These are phyloP conservation scores for Gracilariopsis chorda DNA, from an alignment of 23 red algal species.

Conservation along the genomic window DNA sequence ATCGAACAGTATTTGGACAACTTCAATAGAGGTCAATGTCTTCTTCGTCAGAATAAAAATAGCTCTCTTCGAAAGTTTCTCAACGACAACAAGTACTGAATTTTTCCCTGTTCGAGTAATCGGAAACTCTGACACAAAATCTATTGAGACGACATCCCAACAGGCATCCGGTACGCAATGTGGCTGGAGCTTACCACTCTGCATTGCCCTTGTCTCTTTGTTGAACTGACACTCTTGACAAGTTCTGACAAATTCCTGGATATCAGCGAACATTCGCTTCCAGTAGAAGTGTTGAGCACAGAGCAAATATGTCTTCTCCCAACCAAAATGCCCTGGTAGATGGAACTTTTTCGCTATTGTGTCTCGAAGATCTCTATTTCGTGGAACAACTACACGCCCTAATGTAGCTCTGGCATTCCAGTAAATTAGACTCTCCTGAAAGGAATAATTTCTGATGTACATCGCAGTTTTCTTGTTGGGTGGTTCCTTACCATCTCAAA, in stretches of 20 bases:
- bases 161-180: not conserved
- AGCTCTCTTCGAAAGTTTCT: constrained; percentile 41
- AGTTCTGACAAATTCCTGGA: not conserved
- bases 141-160: constrained; percentile 23
- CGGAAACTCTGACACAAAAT: constrained; percentile 40
- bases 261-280: constrained; percentile 28
- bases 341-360: constrained; percentile 3
- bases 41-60: constrained; percentile 26
- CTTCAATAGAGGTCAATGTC: not conserved
- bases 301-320: constrained; percentile 32
- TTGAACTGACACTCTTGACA: not conserved
- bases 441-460: constrained; percentile 1
- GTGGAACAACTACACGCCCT: not conserved
- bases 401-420: not conserved
- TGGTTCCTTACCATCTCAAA: not conserved
- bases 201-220: not conserved
- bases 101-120: not conserved
- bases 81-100: constrained; percentile 48
- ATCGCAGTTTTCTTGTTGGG: not conserved
- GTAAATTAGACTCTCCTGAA: not conserved
- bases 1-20: not conserved
- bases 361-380: not conserved
- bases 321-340: not conserved
- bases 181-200: constrained; percentile 13
- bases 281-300: constrained; percentile 29